Evolutionary conservation across 164 flowering plant species (phyloP).

Genomic region (Tetracentron sinense): DNA sequence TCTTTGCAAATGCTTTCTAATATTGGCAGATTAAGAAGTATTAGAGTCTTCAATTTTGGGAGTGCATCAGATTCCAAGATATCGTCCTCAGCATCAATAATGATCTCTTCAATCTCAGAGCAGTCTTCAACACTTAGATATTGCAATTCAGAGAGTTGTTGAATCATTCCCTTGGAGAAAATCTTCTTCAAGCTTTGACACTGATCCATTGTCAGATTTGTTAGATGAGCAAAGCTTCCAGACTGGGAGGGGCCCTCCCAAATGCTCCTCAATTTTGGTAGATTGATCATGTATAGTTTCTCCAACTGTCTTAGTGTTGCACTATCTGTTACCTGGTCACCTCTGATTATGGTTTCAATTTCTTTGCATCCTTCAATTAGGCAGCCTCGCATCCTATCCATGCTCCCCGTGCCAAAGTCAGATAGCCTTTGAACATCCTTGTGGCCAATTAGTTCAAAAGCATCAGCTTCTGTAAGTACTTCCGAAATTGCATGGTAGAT

Average conservation of each 20-base stretch:
- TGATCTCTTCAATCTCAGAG: slow-evolving; percentile 7
- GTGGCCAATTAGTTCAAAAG: slow-evolving; percentile 4
- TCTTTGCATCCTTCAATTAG: neutral
- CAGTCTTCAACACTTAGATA: slow-evolving; percentile 1
- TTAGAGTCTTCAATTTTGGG: neutral
- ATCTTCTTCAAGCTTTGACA: slow-evolving; percentile 4
- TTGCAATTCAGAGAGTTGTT: slow-evolving; percentile 5
- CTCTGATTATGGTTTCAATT: neutral
- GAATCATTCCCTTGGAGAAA: slow-evolving; percentile 6
- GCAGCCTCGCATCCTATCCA: slow-evolving; percentile 2
- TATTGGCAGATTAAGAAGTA: neutral
- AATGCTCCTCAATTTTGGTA: slow-evolving; percentile 5
- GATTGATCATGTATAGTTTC: neutral
- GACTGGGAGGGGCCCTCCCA: neutral
- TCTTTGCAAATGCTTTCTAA: neutral
- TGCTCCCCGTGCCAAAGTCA: neutral
- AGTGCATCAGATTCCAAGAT: neutral
- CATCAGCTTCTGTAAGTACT: neutral
- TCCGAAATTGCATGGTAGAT: neutral
- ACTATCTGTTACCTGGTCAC: neutral
- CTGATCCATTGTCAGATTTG: neutral
- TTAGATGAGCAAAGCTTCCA: neutral
- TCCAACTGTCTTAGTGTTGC: neutral
- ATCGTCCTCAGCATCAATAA: neutral
- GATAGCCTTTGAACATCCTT: neutral